Percentiles rank a stretch among this genome's conserved stretches.
phyloP scores from a whole-genome alignment of 2,329 filamentous ascomycete species.

The Aureobasidium lini region DNA sequence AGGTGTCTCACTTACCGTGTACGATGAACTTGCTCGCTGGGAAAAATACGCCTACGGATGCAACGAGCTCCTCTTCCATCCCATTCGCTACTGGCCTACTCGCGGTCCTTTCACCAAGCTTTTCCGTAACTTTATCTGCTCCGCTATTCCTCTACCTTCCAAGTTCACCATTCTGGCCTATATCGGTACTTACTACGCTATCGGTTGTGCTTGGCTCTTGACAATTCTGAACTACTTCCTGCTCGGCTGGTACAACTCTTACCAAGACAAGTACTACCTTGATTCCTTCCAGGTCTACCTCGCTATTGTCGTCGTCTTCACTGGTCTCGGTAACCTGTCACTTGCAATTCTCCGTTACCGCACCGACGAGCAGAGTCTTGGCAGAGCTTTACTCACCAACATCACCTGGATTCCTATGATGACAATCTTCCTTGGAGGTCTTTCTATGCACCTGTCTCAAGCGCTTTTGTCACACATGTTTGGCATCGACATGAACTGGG shows the following conservation, averaged over 20 bases:
- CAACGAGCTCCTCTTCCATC: slow-evolving; percentile 75
- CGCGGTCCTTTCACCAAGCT: slow-evolving; percentile 71
- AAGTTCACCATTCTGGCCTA: slow-evolving; percentile 72
- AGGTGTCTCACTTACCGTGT: slow-evolving; percentile 75
- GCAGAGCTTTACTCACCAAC: slow-evolving; percentile 42
- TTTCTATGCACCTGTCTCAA: slow-evolving; percentile 34
- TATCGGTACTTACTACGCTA: slow-evolving; percentile 74
- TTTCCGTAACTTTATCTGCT: slow-evolving; percentile 66
- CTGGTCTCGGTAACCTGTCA: slow-evolving; percentile 64
- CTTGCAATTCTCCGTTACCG: slow-evolving; percentile 68
- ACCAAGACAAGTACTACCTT: slow-evolving; percentile 72
- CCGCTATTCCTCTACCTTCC: slow-evolving; percentile 65
- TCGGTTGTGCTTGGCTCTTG: slow-evolving; percentile 67
- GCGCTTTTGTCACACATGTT: slow-evolving; percentile 34
- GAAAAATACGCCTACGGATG: slow-evolving; percentile 83
- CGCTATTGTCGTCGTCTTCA: slow-evolving; percentile 71
- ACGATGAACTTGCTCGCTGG: slow-evolving; percentile 78
- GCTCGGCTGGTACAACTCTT: slow-evolving; percentile 68
- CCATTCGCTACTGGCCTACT: slow-evolving; percentile 63
- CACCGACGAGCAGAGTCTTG: slow-evolving; percentile 53
- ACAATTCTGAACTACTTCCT: slow-evolving; percentile 68
- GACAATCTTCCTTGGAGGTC: slow-evolving; percentile 34
- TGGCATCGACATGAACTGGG: slow-evolving; percentile 40
- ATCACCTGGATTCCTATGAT: slow-evolving; percentile 59
- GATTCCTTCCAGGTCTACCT: slow-evolving; percentile 76